phyloP scores from a whole-genome alignment of 331 rosid species.

The Erythrophleum ivorense region DNA sequence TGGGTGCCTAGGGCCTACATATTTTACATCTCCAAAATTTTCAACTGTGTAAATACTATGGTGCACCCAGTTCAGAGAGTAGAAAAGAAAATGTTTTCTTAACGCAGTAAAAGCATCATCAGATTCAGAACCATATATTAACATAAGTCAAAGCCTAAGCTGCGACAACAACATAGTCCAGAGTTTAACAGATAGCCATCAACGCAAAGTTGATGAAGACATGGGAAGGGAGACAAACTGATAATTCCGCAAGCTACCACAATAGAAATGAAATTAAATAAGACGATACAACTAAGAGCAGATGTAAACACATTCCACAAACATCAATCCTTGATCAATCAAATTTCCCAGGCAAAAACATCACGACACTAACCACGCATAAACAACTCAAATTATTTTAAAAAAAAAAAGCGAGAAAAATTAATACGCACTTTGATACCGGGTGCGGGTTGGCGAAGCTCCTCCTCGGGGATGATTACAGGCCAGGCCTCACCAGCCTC shows the following conservation, averaged over 20 bases:
- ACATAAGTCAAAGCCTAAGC: not conserved
- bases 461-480: slow-evolving; percentile 70
- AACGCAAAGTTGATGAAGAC: not conserved
- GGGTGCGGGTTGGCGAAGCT: slow-evolving; percentile 58
- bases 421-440: slow-evolving; percentile 63
- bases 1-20: slow-evolving; percentile 2
- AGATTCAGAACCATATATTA: not conserved
- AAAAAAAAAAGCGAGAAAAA: not conserved
- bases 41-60: not conserved
- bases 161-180: not conserved
- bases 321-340: slow-evolving; percentile 36
- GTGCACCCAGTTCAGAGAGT: not conserved
- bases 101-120: not conserved
- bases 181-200: not conserved
- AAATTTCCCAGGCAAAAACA: slow-evolving; percentile 20
- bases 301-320: not conserved
- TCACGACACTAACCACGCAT: not conserved
- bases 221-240: not conserved
- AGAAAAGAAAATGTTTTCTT: not conserved
- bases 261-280: not conserved
- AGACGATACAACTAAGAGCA: not conserved
- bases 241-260: not conserved
- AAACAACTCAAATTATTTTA: not conserved
- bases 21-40: not conserved
- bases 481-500: slow-evolving; percentile 95